Base-by-base conservation (phyloP, 805 yeast genomes). In the Pichia californica region DNA sequence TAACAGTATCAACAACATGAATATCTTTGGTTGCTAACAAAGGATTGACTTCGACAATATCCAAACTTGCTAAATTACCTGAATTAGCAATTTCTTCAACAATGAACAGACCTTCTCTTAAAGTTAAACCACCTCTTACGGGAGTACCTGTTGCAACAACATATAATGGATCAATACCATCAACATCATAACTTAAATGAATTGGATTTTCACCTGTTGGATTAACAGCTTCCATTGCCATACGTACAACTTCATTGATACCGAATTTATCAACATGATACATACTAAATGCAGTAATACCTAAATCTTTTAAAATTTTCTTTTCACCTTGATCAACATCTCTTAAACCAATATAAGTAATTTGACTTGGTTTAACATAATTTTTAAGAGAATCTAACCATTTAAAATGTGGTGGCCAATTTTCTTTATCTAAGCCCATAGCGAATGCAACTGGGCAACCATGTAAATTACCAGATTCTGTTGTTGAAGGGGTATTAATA, bases 141-240 rank as follows among this genome's bases (percentile, higher is more conserved):
- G 97, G 91, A 1, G 99, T 93, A 43, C 99, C 99, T 1, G 99
- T 91, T 31, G 97, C 95, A 16, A 96, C 97, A 13, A 93, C 96
- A 59, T 71, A 88, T 49, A 79, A 73, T 38, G 98, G 98, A 65
- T 91, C 99, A 46, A 93, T 82, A 34, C 97, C 97, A 66, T 91
- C 99, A 35, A 91, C 97, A 60, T 91, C 99, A 61, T 89, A 91
- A 23, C 94, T 83, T 52, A 93, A 67, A 69, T 91, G 96, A 50
- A 93, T 74, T 39, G 99, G 98, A 38, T 53, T 52, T 43, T 73
- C 68, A 18, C 78, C 74, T 43, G 76, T 73, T 14, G 95, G 95
- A 64, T 84, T 84, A 54, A 93, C 70, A 25, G 74, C 73, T 49
- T 80, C 78, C 46, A 91, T 65, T 2, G 99, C 98, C 93, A 85